Conservation (phyloP, 2,329 filamentous ascomycete species). For the Calonectria hawksworthii region DNA sequence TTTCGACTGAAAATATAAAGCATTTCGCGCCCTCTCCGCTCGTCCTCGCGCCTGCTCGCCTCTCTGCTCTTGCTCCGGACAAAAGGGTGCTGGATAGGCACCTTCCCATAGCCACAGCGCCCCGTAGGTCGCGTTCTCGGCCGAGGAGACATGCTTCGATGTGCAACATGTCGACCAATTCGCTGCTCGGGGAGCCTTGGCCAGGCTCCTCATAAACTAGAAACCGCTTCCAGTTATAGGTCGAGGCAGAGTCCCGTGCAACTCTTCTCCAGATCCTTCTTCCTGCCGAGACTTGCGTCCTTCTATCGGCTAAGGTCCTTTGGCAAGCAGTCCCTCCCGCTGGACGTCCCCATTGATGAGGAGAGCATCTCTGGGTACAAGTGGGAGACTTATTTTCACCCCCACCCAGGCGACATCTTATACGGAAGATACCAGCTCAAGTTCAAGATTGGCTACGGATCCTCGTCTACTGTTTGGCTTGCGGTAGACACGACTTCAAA, state of each 20-base stretch:
- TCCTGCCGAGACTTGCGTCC: slow-evolving; percentile 21
- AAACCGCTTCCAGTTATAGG: background rate
- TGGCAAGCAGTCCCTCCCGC: slow-evolving; percentile 27
- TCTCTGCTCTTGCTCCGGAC: slow-evolving; percentile 1
- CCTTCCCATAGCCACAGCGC: background rate
- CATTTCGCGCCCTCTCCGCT: background rate
- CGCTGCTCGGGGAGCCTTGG: slow-evolving; percentile 23
- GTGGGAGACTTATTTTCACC: slow-evolving; percentile 47
- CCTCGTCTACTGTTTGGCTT: slow-evolving; percentile 56
- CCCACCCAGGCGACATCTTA: slow-evolving; percentile 49
- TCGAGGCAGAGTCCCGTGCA: background rate
- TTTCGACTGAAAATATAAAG: background rate
- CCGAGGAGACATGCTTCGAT: slow-evolving; percentile 27
- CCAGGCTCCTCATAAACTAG: slow-evolving; percentile 9
- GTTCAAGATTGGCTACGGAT: slow-evolving; percentile 54
- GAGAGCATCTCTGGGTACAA: slow-evolving; percentile 41
- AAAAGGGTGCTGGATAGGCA: slow-evolving; percentile 7
- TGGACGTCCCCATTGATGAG: slow-evolving; percentile 37
- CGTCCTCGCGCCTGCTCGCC: background rate
- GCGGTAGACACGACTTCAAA: slow-evolving; percentile 35
- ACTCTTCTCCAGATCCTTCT: slow-evolving; percentile 12
- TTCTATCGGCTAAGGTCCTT: slow-evolving; percentile 10
- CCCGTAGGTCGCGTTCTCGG: slow-evolving; percentile 21
- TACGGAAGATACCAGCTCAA: slow-evolving; percentile 50
- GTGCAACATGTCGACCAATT: slow-evolving; percentile 29